Conservation (phyloP, 345 rosid species). For the Syzygium aromaticum region DNA sequence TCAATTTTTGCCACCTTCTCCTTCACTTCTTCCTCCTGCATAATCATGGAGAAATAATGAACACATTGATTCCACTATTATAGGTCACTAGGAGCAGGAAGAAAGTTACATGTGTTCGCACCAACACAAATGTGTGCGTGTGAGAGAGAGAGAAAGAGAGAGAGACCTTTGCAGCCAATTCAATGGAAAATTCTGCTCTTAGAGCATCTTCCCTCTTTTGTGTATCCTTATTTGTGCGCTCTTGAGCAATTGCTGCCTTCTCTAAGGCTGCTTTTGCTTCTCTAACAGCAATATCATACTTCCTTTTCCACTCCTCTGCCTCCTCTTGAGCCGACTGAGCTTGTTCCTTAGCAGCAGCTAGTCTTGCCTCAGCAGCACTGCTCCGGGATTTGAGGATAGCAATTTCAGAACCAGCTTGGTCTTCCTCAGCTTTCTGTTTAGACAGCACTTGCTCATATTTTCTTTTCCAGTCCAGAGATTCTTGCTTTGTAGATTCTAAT, state of each 20-base stretch:
- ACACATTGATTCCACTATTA: background rate
- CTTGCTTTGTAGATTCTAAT: slow-evolving; percentile 71
- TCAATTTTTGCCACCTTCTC: slow-evolving; percentile 62
- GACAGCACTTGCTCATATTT: slow-evolving; percentile 60
- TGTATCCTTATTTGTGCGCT: slow-evolving; percentile 64
- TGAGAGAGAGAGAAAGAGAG: background rate
- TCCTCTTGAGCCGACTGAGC: slow-evolving; percentile 83
- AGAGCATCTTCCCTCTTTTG: slow-evolving; percentile 85
- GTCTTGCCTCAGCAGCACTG: slow-evolving; percentile 92
- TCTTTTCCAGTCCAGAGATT: slow-evolving; percentile 63
- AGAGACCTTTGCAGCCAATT: slow-evolving; percentile 61
- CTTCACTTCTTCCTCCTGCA: slow-evolving; percentile 83
- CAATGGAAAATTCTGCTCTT: slow-evolving; percentile 61
- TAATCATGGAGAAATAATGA: background rate
- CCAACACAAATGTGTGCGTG: background rate
- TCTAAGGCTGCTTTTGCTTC: slow-evolving; percentile 87
- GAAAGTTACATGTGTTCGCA: background rate
- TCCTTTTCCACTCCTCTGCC: slow-evolving; percentile 91
- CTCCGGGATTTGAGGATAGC: slow-evolving; percentile 69
- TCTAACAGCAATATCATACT: slow-evolving; percentile 77
- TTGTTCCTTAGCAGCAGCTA: slow-evolving; percentile 93
- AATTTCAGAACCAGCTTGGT: slow-evolving; percentile 65
- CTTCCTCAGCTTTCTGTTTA: slow-evolving; percentile 75
- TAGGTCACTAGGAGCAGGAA: background rate
- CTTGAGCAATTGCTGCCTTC: slow-evolving; percentile 87